Percentiles rank a stretch among this genome's conserved stretches.
phyloP scores from a whole-genome alignment of 202 grass and related monocot genomes.

The Panicum virgatum region DNA sequence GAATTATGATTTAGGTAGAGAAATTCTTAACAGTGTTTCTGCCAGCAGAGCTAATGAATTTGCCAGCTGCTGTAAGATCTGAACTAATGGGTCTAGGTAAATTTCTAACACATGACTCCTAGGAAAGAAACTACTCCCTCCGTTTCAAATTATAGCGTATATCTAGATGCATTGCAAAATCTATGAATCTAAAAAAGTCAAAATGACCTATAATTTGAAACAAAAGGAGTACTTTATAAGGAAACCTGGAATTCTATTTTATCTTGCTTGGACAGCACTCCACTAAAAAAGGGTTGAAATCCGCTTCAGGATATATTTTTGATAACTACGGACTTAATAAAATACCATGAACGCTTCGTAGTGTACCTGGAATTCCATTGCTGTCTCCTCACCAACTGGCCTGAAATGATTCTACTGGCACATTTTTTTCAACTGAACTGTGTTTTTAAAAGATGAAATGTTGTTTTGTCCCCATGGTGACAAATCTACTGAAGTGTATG shows the following conservation, averaged over 20 bases:
- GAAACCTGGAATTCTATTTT: not conserved
- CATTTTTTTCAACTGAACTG: not conserved
- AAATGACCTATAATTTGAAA: too few species aligned
- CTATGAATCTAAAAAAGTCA: too few species aligned
- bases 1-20: not conserved
- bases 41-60: not conserved
- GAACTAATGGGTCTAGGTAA: not conserved
- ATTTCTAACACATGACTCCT: not conserved
- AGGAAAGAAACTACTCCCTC: not conserved
- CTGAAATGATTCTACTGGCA: not conserved
- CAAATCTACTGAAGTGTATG: not conserved
- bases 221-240: not conserved
- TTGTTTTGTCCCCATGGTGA: not conserved
- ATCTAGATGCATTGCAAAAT: too few species aligned
- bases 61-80: not conserved
- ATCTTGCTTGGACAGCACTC: not conserved
- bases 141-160: too few species aligned
- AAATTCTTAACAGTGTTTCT: not conserved
- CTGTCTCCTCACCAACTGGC: not conserved
- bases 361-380: not conserved
- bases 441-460: constrained; percentile 12
- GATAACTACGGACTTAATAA: not conserved
- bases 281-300: constrained; percentile 7
- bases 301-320: constrained; percentile 7
- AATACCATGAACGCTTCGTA: not conserved